Evolutionary conservation across 345 rosid species (phyloP).

Genomic region (Triadica sebifera): DNA sequence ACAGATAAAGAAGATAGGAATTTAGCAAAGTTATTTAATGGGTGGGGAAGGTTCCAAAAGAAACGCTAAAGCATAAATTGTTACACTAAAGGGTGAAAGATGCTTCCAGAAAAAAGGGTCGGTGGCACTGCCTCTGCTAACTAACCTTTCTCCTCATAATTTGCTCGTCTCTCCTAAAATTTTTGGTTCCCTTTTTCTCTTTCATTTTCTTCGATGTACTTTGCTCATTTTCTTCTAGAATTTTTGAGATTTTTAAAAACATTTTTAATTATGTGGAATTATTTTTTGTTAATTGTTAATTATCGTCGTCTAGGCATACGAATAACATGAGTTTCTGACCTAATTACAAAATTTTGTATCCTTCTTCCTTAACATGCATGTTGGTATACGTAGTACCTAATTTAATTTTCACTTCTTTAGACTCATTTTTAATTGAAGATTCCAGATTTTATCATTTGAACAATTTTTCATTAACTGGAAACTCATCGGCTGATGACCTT

Average conservation of each 20-base stretch:
- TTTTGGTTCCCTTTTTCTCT: neutral
- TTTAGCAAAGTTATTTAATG: neutral
- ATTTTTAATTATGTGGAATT: neutral
- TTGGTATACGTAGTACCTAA: too few relatives aligned
- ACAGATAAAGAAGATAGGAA: too few relatives aligned
- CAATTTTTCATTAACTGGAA: too few relatives aligned
- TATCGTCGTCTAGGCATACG: too few relatives aligned
- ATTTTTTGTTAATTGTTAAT: too few relatives aligned
- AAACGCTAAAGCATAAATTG: neutral
- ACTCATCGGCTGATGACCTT: too few relatives aligned
- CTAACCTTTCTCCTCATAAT: neutral
- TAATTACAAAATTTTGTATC: too few relatives aligned
- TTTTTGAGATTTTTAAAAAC: neutral
- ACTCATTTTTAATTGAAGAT: too few relatives aligned
- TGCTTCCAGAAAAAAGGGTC: constrained; percentile 31
- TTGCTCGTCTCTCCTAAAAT: neutral
- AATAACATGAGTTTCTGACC: too few relatives aligned
- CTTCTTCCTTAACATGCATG: too few relatives aligned
- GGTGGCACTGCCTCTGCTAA: neutral
- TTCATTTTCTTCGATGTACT: neutral
- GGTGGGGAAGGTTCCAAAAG: constrained; percentile 12
- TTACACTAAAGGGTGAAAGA: constrained; percentile 2
- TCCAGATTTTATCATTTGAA: too few relatives aligned
- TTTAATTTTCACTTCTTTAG: too few relatives aligned
- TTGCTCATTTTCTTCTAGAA: constrained; percentile 24